phyloP scores from a whole-genome alignment of 1,139 yeast genomes.

The Scheffersomyces cryptocercus region DNA sequence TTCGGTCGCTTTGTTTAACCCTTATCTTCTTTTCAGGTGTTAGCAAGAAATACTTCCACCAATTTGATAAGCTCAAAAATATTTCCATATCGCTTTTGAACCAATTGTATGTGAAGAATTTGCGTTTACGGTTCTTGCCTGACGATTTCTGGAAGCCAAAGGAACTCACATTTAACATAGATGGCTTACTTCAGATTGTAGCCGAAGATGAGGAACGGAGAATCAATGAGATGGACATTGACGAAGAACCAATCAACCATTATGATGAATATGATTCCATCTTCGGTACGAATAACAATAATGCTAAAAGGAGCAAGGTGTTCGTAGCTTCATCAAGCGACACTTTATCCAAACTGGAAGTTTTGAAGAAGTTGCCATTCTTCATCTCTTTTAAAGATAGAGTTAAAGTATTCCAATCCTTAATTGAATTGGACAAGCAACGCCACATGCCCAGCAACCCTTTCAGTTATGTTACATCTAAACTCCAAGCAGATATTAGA shows the following conservation, averaged over 20 bases:
- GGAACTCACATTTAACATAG: constrained; percentile 27
- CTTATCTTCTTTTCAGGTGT: constrained; percentile 46
- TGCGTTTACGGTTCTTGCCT: constrained; percentile 59
- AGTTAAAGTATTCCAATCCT: constrained; percentile 68
- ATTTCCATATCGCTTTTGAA: constrained; percentile 56
- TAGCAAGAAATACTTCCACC: constrained; percentile 9
- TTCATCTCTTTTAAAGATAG: constrained; percentile 75
- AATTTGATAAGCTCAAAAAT: constrained; percentile 29
- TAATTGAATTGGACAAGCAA: constrained; percentile 55
- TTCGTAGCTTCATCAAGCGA: constrained; percentile 7
- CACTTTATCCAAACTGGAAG: constrained; percentile 34
- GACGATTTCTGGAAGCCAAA: constrained; percentile 58
- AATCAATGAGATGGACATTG: constrained; percentile 16
- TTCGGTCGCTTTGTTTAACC: constrained; percentile 57
- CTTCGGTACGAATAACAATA: neutral
- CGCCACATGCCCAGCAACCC: constrained; percentile 12
- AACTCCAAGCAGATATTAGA: constrained; percentile 55
- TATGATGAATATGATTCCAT: constrained; percentile 6
- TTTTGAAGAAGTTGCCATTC: constrained; percentile 71
- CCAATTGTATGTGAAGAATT: constrained; percentile 69
- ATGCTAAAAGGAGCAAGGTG: constrained; percentile 2
- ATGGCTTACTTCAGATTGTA: constrained; percentile 31
- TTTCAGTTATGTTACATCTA: constrained; percentile 16
- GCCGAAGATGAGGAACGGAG: constrained; percentile 41
- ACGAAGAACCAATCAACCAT: constrained; percentile 4